These are phyloP conservation scores for Trichoderma oligosporum DNA, from an alignment of 2,329 filamentous ascomycete genomes.

Conservation along the genomic window DNA sequence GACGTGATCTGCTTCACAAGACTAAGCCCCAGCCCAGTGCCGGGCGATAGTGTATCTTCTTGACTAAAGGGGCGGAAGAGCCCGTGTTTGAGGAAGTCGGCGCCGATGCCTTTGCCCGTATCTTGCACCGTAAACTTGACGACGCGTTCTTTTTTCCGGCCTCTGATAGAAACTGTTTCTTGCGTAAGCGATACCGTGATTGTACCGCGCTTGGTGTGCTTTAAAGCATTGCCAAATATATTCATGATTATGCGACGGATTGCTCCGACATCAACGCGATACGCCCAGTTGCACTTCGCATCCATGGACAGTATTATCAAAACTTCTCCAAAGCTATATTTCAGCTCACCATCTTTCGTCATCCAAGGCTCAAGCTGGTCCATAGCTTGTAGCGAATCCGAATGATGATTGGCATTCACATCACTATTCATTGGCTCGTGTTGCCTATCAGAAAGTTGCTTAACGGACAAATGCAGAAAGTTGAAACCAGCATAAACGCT, in stretches of 20 bases:
- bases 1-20: slow-evolving; percentile 59
- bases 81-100: slow-evolving; percentile 56
- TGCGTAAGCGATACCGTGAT: slow-evolving; percentile 33
- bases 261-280: slow-evolving; percentile 51
- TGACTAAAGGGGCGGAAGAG: slow-evolving; percentile 63
- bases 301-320: slow-evolving; percentile 38
- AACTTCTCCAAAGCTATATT: slow-evolving; percentile 24
- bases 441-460: slow-evolving; percentile 20
- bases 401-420: slow-evolving; percentile 27
- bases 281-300: slow-evolving; percentile 46
- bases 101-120: slow-evolving; percentile 62
- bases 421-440: slow-evolving; percentile 19
- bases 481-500: slow-evolving; percentile 46
- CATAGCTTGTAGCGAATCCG: slow-evolving; percentile 29
- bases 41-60: slow-evolving; percentile 57
- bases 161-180: neutral
- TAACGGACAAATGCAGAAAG: slow-evolving; percentile 31
- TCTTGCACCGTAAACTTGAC: slow-evolving; percentile 52
- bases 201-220: slow-evolving; percentile 47
- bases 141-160: slow-evolving; percentile 13
- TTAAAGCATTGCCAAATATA: slow-evolving; percentile 58
- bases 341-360: slow-evolving; percentile 10
- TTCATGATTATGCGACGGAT: slow-evolving; percentile 58
- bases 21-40: slow-evolving; percentile 62
- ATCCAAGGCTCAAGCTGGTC: slow-evolving; percentile 23